Evolutionary conservation across 1,139 yeast genomes (phyloP).

Genomic region (Pichia sp.): DNA sequence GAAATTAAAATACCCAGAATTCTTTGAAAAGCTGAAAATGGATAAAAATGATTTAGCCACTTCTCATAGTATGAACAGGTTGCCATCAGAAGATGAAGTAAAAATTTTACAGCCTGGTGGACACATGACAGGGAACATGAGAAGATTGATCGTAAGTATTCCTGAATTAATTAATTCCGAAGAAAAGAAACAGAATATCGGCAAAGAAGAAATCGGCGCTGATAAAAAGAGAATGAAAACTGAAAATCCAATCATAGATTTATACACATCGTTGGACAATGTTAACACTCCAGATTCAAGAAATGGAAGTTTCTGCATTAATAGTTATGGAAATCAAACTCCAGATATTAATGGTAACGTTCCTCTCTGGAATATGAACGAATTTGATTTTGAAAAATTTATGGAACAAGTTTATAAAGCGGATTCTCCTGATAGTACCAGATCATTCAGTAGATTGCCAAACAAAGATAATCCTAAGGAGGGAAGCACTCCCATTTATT

Average conservation of each 20-base stretch:
- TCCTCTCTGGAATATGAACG: conserved; percentile 16
- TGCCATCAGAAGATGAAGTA: conserved; percentile 30
- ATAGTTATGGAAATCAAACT: neutral
- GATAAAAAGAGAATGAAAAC: conserved; percentile 3
- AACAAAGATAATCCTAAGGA: conserved; percentile 36
- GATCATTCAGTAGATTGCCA: conserved; percentile 39
- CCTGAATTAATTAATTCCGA: conserved; percentile 18
- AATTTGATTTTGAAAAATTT: conserved; percentile 37
- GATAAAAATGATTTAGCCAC: conserved; percentile 1
- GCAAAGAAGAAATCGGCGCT: neutral
- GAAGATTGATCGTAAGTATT: conserved; percentile 34
- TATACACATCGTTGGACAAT: no score
- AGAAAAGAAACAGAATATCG: neutral
- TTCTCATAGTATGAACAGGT: conserved; percentile 13
- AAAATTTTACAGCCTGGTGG: conserved; percentile 32
- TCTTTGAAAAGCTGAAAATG: neutral
- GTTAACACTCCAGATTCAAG: neutral
- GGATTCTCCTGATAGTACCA: conserved; percentile 21
- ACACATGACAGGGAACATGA: conserved; percentile 37
- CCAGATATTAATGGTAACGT: neutral
- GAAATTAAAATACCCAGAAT: conserved; percentile 46
- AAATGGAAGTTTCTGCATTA: neutral
- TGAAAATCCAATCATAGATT: no score
- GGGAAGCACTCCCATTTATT: neutral
- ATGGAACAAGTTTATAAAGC: conserved; percentile 34